Base-by-base conservation (phyloP, 805 yeast species). In the Yarrowia divulgata region DNA sequence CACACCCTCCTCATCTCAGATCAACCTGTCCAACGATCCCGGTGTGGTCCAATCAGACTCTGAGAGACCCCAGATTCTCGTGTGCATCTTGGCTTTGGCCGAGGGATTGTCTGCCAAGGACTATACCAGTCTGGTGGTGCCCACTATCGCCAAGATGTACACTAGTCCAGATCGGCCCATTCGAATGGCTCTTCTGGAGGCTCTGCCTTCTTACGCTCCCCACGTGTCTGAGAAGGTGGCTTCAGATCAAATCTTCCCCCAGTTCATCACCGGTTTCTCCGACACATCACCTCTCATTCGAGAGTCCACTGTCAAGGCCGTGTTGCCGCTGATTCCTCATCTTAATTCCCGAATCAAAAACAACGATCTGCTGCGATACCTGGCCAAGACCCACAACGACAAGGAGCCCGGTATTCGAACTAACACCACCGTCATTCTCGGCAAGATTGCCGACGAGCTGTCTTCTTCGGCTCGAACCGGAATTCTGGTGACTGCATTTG, bases 401-500 rank as follows among this genome's bases (percentile, higher is more conserved):
- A 87, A 86, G 5, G 86, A 85, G 63, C 88, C 94, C 1, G 89
- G 90, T 12, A 88, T 92, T 39, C 80, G 97, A 73, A 90, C 91
- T 3, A 90, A 89, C 74, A 90, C 97, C 0, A 85, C 91, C 16
- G 82, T 89, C 23, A 83, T 90, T 52, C 83, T 92, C 42, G 87
- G 90, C 49, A 85, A 86, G 68, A 86, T 92, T 55, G 88, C 95
- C 0, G 77, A 82, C 40, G 79, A 81, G 70, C 84, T 92, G 73
- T 87, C 87, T 81, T 90, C 74, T 32, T 71, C 79, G 3, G 79
- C 81, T 1, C 83, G 93, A 70, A 83, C 91, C 10, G 88, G 87
- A 29, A 97, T 95, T 1, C 80, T 95, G 60, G 87, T 92, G 2
- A 92, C 97, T 0, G 98, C 98, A 0, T 89, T 90, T 73, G 85